Base-by-base conservation (phyloP, 129 eudicot genomes). In the Calendula officinalis region DNA sequence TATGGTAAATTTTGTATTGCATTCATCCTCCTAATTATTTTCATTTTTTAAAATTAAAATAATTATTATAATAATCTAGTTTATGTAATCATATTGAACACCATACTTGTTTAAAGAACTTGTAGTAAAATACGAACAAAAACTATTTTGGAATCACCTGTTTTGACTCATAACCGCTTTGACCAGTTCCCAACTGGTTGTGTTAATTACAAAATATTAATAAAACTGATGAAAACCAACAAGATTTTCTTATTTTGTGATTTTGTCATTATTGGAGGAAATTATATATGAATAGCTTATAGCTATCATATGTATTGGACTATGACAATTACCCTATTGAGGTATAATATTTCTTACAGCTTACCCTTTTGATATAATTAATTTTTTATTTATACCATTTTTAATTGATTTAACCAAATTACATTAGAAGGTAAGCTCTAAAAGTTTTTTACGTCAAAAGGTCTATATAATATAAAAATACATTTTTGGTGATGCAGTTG, bases 401-500 rank as follows among this genome's bases (percentile, higher is more conserved):
- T 22, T 22, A 22, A 22, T 22, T 22, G 30, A 22, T 22, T 22
- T 22, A 22, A 22, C 30, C 30, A 22, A 22, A 22, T 22, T 0
- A 22, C 30, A 22, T 22, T 22, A 22, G 2, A 22, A 22, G 30
- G 30, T 22, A 22, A 22, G 30, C 30, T 22, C 30, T 22, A 2
- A 22, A n/a, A n/a, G n/a, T 22, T 22, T 22, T 22, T 22, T 22
- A 22, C 30, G 1, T 22, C 30, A 22, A 22, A 22, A 22, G 30
- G 30, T 22, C 1, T 0, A 0, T 22, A 8, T 53, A 22, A 7
- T 64, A 11, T 39, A 16, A 49, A 22, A 35, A 27, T 60, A 40
- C 15, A 49, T 7, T 62, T 71, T 61, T 30, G 62, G 36, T 10
- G 2, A 70, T 73, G 42, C 78, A 80, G 75, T 79, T 81, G 98